A percentile compares a stretch with the other conserved stretches of the same genome.
Conservation (phyloP, 257 asterid species). For the Nicotiana attenuata region DNA sequence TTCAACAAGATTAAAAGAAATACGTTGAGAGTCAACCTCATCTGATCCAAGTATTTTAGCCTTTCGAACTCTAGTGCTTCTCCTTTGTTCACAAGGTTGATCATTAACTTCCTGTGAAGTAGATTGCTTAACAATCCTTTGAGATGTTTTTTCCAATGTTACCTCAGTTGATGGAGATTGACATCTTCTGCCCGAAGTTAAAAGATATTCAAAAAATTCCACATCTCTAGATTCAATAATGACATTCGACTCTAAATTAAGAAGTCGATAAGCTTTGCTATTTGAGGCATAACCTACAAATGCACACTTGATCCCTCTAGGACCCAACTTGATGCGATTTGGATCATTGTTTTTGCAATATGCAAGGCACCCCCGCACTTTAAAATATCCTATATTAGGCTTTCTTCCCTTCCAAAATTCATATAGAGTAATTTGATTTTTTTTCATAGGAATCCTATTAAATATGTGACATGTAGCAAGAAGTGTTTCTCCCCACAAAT, state of each 20-base stretch:
- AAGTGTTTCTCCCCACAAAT: neutral
- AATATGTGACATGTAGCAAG: neutral
- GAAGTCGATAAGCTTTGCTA: too few relatives aligned
- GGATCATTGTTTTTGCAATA: neutral
- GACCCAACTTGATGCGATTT: neutral
- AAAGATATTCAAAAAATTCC: too few relatives aligned
- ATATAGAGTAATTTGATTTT: neutral
- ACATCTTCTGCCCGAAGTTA: neutral
- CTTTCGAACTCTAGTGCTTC: neutral
- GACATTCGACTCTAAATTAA: too few relatives aligned
- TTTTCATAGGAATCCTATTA: neutral
- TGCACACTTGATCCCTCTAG: neutral
- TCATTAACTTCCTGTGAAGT: neutral
- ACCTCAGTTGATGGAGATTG: neutral
- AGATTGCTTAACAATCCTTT: neutral
- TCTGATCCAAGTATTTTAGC: neutral
- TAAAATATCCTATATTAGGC: neutral
- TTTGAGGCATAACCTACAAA: neutral
- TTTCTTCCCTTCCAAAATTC: neutral
- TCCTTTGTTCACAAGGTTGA: neutral
- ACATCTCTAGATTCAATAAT: too few relatives aligned
- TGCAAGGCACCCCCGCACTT: neutral
- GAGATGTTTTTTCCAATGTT: neutral
- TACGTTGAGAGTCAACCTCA: neutral
- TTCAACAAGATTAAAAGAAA: neutral